phyloP scores from a whole-genome alignment of 1,284 basidiomycete genomes.

The Puccinia hordei region DNA sequence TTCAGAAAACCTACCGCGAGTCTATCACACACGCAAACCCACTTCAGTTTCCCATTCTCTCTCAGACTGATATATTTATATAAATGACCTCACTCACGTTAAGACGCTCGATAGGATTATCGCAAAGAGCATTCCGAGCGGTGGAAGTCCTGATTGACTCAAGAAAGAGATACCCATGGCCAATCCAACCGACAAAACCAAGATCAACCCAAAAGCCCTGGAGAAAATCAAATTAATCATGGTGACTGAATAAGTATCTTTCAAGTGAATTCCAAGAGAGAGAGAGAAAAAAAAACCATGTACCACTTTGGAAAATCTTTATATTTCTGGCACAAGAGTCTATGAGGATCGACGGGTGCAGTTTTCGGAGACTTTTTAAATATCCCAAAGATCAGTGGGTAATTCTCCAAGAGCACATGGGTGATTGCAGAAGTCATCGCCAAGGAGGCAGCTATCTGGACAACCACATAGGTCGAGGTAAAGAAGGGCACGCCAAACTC shows the following conservation, averaged over 20 bases:
- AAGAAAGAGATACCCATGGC: constrained; percentile 11
- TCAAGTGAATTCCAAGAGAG: neutral
- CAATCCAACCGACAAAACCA: constrained; percentile 16
- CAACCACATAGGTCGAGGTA: constrained; percentile 31
- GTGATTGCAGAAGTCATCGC: constrained; percentile 38
- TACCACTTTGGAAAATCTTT: constrained; percentile 42
- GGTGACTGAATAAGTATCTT: neutral
- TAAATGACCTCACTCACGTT: constrained; percentile 26
- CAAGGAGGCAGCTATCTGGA: constrained; percentile 13
- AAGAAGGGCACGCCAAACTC: constrained; percentile 27
- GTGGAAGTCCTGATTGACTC: constrained; percentile 34
- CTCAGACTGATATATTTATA: neutral
- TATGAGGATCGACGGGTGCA: constrained; percentile 26
- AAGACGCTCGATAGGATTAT: constrained; percentile 29
- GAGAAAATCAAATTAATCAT: neutral
- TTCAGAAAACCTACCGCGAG: constrained; percentile 44
- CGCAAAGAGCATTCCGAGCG: constrained; percentile 21
- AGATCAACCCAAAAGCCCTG: constrained; percentile 32
- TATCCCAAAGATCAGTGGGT: neutral
- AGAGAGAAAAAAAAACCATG: too few relatives aligned
- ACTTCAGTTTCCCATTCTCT: neutral
- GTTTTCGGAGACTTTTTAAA: neutral
- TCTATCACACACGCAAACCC: neutral
- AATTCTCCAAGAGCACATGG: constrained; percentile 38
- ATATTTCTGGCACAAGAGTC: constrained; percentile 33